Base-by-base conservation (phyloP, 1,284 basidiomycete genomes). In the Ceratobasidium sp. region DNA sequence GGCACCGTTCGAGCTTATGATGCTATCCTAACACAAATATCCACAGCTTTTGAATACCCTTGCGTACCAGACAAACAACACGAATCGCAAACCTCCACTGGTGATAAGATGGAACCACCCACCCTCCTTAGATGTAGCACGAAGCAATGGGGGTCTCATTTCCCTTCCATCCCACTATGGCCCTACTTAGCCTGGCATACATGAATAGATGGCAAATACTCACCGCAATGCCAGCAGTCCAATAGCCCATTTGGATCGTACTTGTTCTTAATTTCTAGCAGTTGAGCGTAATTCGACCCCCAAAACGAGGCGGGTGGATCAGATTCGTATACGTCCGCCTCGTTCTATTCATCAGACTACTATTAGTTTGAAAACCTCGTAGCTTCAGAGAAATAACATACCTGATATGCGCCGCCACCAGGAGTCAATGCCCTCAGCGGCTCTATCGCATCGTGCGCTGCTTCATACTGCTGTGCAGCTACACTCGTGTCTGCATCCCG, bases 211-310 rank as follows among this genome's bases (percentile, higher is more conserved):
- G n/a, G 19, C 19, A 51, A 13, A 19, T 17, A 64, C 70, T 11
- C 40, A 74, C 70, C 70, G 51, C 70, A 74, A 54, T 74, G 59
- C 70, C 70, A 74, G 22, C 70, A 74, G 25, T 74, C 70, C 32
- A 74, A 57, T 22, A 74, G 54, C 15, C 43, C 25, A 17, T n/a
- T 22, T 40, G 70, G 70, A 59, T 74, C 70, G 25, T 52, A 74
- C 59, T 74, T 74, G 17, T 74, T 43, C 59, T 74, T 74, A 9
- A 64, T 19, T 19, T 11, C 57, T 8, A 52, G 37, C 32, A 74
- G 34, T 34, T 29, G n/a, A 2, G 22, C 29, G 34, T 74, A 74
- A 44, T 74, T 74, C 4, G 70, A 64, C 15, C 70, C 70, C 70
- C 70, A 74, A 32, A 74, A 74, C 15, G 70, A 74, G 6, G 56